A percentile compares a stretch with the other conserved stretches of the same genome.
Evolutionary conservation across 176 grass and related monocot species (phyloP).

Genomic region (Oryza officinalis): DNA sequence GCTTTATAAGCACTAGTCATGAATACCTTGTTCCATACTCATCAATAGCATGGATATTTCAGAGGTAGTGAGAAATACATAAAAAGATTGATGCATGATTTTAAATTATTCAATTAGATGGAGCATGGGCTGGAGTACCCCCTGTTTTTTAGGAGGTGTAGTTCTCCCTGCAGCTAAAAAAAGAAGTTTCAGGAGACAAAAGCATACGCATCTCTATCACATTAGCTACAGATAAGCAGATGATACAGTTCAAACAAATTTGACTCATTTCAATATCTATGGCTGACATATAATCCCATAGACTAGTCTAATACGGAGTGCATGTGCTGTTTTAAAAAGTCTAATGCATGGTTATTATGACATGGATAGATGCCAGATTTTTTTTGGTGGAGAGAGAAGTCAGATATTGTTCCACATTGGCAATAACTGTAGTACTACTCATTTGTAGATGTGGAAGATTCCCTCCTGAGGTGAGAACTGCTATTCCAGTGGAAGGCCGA

Average conservation of each 20-base stretch:
- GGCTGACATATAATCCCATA: neutral
- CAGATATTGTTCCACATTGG: neutral
- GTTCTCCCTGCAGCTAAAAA: neutral
- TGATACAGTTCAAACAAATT: neutral
- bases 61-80: neutral
- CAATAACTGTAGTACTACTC: neutral
- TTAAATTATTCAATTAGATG: constrained; percentile 7
- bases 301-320: neutral
- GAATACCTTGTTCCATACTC: neutral
- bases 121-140: neutral
- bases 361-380: neutral
- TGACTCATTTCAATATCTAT: neutral
- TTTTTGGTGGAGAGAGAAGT: neutral
- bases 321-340: neutral
- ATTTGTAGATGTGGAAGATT: constrained; percentile 82
- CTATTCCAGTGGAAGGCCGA: constrained; percentile 92
- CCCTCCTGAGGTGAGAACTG: constrained; percentile 89
- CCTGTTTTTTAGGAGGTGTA: neutral
- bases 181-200: neutral
- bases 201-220: neutral
- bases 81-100: neutral
- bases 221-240: constrained; percentile 11
- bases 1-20: neutral
- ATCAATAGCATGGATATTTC: neutral
- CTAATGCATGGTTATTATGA: constrained; percentile 16